phyloP scores from a whole-genome alignment of 1,284 basidiomycete genomes.

The Waitea zeae region DNA sequence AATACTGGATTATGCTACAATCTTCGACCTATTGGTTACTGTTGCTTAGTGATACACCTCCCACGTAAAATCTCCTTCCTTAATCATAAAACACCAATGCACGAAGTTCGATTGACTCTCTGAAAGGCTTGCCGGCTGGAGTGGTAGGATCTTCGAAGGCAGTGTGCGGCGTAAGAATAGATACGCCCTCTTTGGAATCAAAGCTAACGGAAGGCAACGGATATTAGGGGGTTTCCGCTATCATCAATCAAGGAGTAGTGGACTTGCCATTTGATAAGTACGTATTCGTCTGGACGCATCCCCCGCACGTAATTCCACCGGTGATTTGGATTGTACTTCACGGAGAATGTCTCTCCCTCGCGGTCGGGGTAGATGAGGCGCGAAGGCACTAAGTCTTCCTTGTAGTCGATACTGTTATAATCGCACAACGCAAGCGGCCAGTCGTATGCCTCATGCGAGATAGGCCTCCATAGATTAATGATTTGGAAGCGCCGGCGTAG shows the following conservation, averaged over 20 bases:
- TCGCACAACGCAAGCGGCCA: conserved; percentile 50
- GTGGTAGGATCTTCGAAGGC: conserved; percentile 36
- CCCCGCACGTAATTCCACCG: conserved; percentile 49
- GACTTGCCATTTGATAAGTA: conserved; percentile 61
- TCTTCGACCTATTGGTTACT: no score
- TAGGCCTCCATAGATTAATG: conserved; percentile 60
- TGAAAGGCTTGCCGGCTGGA: conserved; percentile 26
- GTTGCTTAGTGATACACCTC: no score
- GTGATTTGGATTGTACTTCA: conserved; percentile 34
- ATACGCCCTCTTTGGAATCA: conserved; percentile 32
- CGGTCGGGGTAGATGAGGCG: conserved; percentile 33
- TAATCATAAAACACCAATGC: conserved; percentile 41
- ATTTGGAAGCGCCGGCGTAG: conserved; percentile 40
- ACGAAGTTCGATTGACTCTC: conserved; percentile 43
- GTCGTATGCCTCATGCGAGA: conserved; percentile 32
- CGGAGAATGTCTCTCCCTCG: conserved; percentile 39
- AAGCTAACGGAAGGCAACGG: no score
- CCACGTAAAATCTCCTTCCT: no score
- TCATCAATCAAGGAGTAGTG: conserved; percentile 9
- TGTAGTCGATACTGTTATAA: conserved; percentile 29
- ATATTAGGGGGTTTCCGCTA: background rate
- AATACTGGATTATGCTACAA: no score
- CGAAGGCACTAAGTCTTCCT: conserved; percentile 28
- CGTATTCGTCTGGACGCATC: conserved; percentile 42
- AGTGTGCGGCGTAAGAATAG: conserved; percentile 40